Conservation (phyloP, 306 rosid genomes). For the Acacia acuminata region DNA sequence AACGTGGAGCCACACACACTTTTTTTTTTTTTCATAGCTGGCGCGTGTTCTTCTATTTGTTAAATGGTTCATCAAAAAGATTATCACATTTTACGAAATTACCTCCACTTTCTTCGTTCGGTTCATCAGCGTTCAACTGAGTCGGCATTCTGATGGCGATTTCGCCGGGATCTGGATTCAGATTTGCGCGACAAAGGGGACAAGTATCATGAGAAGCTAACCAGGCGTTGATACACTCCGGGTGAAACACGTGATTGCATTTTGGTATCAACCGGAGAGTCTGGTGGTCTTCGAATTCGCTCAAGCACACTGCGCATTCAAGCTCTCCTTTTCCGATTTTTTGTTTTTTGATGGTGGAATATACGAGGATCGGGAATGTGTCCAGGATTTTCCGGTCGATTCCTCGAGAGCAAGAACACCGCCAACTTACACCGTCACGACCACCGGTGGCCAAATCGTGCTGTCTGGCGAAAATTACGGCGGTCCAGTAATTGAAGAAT, state of each 20-base stretch:
- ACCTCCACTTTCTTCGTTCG: neutral
- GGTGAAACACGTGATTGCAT: conserved; percentile 65
- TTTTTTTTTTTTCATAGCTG: no score
- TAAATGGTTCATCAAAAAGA: neutral
- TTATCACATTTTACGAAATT: neutral
- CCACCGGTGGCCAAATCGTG: neutral
- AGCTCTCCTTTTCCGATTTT: conserved; percentile 42
- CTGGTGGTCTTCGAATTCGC: conserved; percentile 47
- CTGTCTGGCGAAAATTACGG: neutral
- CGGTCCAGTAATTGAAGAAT: conserved; percentile 7
- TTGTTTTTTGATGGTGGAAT: conserved; percentile 50
- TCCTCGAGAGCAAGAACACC: conserved; percentile 9
- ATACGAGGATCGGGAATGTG: conserved; percentile 51
- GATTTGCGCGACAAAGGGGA: conserved; percentile 58
- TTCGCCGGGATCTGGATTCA: conserved; percentile 3
- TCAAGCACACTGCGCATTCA: conserved; percentile 68
- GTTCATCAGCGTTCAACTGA: neutral
- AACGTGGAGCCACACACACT: no score
- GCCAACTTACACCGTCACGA: neutral
- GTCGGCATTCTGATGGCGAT: neutral
- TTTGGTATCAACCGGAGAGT: conserved; percentile 57
- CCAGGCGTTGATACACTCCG: conserved; percentile 63
- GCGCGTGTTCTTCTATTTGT: no score
- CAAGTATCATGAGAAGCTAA: conserved; percentile 53
- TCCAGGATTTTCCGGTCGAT: conserved; percentile 38